Evolutionary conservation across 139 green algal genomes (phyloP).

Genomic region (Ettlia oleoabundans): DNA sequence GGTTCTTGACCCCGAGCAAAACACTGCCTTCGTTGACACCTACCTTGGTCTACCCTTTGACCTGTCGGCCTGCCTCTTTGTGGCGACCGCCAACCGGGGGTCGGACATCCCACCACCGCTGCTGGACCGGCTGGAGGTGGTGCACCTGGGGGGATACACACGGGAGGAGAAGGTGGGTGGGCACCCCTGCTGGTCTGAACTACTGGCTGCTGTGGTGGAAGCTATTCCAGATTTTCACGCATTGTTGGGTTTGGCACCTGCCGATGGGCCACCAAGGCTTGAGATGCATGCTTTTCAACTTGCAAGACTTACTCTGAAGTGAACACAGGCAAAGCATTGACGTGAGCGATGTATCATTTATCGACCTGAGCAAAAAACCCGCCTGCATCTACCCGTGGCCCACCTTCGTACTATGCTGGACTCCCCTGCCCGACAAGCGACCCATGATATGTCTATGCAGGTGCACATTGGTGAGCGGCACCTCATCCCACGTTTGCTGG

Average conservation of each 20-base stretch:
- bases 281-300: no score
- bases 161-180: slow-evolving; percentile 83
- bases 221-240: no score
- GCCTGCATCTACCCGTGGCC: no score
- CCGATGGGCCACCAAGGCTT: no score
- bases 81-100: slow-evolving; percentile 50
- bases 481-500: slow-evolving; percentile 79
- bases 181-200: not conserved
- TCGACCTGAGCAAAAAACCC: no score
- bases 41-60: slow-evolving; percentile 96
- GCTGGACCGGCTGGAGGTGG: slow-evolving; percentile 73
- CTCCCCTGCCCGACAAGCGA: no score
- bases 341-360: no score
- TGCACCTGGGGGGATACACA: slow-evolving; percentile 93
- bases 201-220: not conserved
- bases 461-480: slow-evolving; percentile 88
- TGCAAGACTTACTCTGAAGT: no score
- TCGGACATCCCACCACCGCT: slow-evolving; percentile 48
- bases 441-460: no score
- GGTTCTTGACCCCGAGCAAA: slow-evolving; percentile 98
- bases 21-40: slow-evolving; percentile 94
- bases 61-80: slow-evolving; percentile 76
- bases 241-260: no score
- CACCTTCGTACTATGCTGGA: no score
- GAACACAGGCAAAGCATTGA: no score